Evolutionary conservation across 176 grass and related monocot species (phyloP), one percentile per base, ranked within the genome.

Genomic region (Aechmea fasciata): DNA sequence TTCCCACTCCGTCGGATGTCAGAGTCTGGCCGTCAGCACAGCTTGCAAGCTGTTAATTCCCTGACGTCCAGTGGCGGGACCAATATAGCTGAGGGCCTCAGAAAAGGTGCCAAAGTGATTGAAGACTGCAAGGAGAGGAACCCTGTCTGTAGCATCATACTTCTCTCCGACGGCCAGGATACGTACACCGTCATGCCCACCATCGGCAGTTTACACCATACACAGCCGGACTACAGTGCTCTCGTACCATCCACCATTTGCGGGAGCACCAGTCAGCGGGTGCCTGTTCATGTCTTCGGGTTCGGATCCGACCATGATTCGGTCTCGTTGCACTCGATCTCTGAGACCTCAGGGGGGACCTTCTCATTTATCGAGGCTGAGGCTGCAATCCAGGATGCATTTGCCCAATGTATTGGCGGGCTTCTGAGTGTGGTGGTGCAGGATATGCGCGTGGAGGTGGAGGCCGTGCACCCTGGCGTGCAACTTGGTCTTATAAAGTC

Each of bases 361-460:
- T 96, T 96, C 64, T 96, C 92, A 2, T 96, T 96, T 71, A 96
- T 96, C 0, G 92, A 96, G 78, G 83, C 88, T 14, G 92, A 92
- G 70, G 85, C 72, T 82, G 73, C 85, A 13, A 96, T 96, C 68
- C 88, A 96, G 71, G 92, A 96, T 73, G 92, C 92, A 54, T 96
- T 96, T 71, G 92, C 92, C 0, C 88, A 87, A n/a, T 96, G 92
- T 57, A 96, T 96, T 3, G 92, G 92, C 50, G 92, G 92, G 68
- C 92, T 96, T 41, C 29, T 96, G 64, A 96, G 92, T 11, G 92
- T 96, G 9, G 83, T 92, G 5, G 85, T 85, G 33, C 92, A 96
- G 73, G 83, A 76, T 48, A 66, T 96, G 11, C 85, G 78, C 64
- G 78, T 96, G 13, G 79, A 82, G 28, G 69, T 89, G 50, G 78